These are phyloP conservation scores for Zancudomyces culisetae DNA, from an alignment of 371 early-diverging fungal genomes.

Conservation along the genomic window DNA sequence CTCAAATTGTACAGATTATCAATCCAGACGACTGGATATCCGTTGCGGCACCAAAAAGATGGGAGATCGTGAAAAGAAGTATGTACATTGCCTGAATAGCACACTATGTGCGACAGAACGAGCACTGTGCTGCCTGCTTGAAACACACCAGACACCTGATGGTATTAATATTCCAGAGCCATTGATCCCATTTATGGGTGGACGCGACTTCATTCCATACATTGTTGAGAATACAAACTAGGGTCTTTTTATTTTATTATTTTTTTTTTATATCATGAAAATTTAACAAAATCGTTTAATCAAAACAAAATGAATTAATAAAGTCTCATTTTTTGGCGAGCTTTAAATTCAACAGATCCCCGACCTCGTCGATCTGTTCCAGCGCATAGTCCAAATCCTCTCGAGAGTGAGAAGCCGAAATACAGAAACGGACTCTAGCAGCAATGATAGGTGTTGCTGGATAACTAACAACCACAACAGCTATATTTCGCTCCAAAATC, in stretches of 20 bases:
- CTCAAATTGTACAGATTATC: constrained; percentile 99
- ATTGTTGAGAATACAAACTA: constrained; percentile 5
- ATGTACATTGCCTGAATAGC: constrained; percentile 97
- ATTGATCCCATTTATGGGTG: constrained; percentile 85
- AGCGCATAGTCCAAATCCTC: constrained; percentile 79
- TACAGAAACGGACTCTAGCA: constrained; percentile 91
- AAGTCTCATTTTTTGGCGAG: constrained; percentile 1
- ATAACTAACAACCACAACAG: constrained; percentile 97
- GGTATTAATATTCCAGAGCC: constrained; percentile 77
- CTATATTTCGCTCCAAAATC: constrained; percentile 77
- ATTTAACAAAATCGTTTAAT: background rate
- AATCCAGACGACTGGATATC: constrained; percentile 89
- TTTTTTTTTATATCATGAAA: too few species aligned
- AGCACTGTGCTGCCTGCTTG: constrained; percentile 93
- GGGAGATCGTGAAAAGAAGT: constrained; percentile 89
- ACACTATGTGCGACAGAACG: constrained; percentile 98
- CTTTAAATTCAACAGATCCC: constrained; percentile 42
- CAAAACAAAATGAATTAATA: background rate
- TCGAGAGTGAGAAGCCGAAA: constrained; percentile 85
- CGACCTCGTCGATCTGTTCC: constrained; percentile 38
- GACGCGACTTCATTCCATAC: constrained; percentile 78
- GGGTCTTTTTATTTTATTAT: background rate
- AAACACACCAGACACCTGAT: constrained; percentile 92
- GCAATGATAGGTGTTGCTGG: constrained; percentile 97
- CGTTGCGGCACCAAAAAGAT: constrained; percentile 94